phyloP scores from a whole-genome alignment of 2,329 filamentous ascomycete species.

The Xylaria sp. region DNA sequence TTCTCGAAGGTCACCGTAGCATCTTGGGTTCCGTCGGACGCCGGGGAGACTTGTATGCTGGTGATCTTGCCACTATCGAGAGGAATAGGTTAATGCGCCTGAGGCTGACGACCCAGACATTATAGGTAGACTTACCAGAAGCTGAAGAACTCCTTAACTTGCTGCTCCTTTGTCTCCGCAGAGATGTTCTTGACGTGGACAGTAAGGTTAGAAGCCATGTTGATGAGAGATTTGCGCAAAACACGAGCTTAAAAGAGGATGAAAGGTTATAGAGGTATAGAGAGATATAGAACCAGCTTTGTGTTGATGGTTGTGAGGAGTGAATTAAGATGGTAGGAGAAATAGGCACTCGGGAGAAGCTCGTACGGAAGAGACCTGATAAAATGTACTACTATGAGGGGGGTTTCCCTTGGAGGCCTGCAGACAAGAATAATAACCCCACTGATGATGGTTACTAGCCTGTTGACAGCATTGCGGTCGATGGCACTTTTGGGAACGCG shows the following conservation, averaged over 20 bases:
- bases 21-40: conserved; percentile 74
- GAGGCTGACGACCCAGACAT: conserved; percentile 1
- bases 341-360: not conserved
- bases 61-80: conserved; percentile 85
- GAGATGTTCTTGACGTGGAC: conserved; percentile 94
- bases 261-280: not conserved
- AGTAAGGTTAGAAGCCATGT: conserved; percentile 69
- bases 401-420: conserved; percentile 18
- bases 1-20: conserved; percentile 98
- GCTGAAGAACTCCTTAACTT: conserved; percentile 96
- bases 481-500: too few species aligned
- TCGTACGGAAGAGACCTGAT: too few species aligned
- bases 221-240: conserved; percentile 40
- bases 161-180: conserved; percentile 82
- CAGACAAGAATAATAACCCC: not conserved
- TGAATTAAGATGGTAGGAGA: not conserved
- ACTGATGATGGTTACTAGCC: not conserved
- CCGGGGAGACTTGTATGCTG: conserved; percentile 77
- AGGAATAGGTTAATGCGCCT: conserved; percentile 10
- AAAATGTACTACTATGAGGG: too few species aligned
- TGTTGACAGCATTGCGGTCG: too few species aligned
- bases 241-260: not conserved
- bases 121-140: conserved; percentile 73
- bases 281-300: not conserved
- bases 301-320: not conserved